Percentiles rank a stretch among this genome's conserved stretches.
Conservation (phyloP, 441 rosid genomes). For the Aleurites moluccanus region DNA sequence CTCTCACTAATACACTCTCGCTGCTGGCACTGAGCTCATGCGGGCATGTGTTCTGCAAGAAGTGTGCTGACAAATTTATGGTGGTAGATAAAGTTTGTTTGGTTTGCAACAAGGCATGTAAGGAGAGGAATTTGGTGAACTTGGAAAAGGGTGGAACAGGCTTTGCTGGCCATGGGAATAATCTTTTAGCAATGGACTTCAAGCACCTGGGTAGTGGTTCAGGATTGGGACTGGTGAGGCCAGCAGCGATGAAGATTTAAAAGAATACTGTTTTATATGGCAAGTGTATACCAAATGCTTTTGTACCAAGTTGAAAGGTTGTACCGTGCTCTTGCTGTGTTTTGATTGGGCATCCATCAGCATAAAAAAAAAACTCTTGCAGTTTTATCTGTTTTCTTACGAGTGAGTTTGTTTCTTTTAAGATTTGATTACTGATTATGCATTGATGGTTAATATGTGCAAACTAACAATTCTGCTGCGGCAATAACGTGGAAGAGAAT, state of each 20-base stretch:
- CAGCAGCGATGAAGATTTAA: slow-evolving; percentile 58
- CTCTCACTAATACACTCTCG: slow-evolving; percentile 65
- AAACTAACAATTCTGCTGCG: not conserved
- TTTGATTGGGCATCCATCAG: not conserved
- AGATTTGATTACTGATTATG: not conserved
- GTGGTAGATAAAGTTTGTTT: slow-evolving; percentile 67
- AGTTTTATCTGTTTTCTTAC: not conserved
- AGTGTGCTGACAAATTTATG: slow-evolving; percentile 71
- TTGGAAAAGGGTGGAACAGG: slow-evolving; percentile 82
- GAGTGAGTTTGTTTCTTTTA: slow-evolving; percentile 6
- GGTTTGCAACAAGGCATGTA: slow-evolving; percentile 62
- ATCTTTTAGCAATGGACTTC: slow-evolving; percentile 71
- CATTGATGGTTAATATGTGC: not conserved
- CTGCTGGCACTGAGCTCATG: slow-evolving; percentile 68
- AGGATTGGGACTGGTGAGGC: slow-evolving; percentile 80
- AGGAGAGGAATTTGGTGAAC: slow-evolving; percentile 59
- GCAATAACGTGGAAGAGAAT: no score
- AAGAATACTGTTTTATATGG: not conserved
- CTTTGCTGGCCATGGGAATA: slow-evolving; percentile 66
- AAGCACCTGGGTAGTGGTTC: slow-evolving; percentile 89
- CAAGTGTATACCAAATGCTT: not conserved
- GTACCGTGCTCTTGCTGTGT: not conserved
- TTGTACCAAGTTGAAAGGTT: not conserved
- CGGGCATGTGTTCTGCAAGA: slow-evolving; percentile 87
- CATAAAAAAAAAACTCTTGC: not conserved